These are phyloP conservation scores for Yarrowia sp. DNA, from an alignment of 805 yeast genomes.

Conservation along the genomic window DNA sequence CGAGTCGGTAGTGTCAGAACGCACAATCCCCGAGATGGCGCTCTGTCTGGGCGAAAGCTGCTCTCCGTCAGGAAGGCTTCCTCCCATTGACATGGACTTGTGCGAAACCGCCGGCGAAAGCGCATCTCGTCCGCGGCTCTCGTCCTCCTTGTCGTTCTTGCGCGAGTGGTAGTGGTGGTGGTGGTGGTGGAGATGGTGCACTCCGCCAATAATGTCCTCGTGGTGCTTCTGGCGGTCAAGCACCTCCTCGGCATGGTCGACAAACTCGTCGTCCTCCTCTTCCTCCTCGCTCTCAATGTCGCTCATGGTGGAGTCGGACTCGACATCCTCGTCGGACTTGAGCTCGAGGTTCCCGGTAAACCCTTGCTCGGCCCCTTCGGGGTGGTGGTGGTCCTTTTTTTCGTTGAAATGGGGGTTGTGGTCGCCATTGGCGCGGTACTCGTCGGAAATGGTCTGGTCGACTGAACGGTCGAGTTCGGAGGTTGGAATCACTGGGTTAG, in stretches of 20 bases:
- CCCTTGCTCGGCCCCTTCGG: slow-evolving; percentile 11
- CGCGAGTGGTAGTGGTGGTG: neutral
- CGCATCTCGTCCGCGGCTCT: neutral
- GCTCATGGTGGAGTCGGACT: slow-evolving; percentile 1
- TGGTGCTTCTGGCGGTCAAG: slow-evolving; percentile 9
- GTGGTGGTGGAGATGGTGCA: slow-evolving; percentile 1
- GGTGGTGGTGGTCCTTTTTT: slow-evolving; percentile 1
- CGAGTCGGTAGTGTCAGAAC: neutral
- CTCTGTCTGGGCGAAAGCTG: neutral
- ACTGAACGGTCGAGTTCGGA: neutral
- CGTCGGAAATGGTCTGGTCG: neutral
- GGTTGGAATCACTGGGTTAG: slow-evolving; percentile 9
- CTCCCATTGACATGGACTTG: slow-evolving; percentile 12
- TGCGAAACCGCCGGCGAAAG: neutral
- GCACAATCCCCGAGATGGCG: neutral
- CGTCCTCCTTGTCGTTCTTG: neutral
- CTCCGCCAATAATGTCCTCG: slow-evolving; percentile 13
- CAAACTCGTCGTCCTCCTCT: slow-evolving; percentile 8
- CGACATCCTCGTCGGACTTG: neutral
- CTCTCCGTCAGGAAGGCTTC: slow-evolving; percentile 4
- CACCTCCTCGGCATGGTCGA: slow-evolving; percentile 14
- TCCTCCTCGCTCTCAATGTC: slow-evolving; percentile 19
- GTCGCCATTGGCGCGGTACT: neutral
- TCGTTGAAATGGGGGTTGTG: neutral
- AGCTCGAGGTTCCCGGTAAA: slow-evolving; percentile 21